A percentile compares a stretch with the other conserved stretches of the same genome.
These are phyloP conservation scores for Diaporthe sp. DNA, from an alignment of 2,329 filamentous ascomycete species.

Conservation along the genomic window DNA sequence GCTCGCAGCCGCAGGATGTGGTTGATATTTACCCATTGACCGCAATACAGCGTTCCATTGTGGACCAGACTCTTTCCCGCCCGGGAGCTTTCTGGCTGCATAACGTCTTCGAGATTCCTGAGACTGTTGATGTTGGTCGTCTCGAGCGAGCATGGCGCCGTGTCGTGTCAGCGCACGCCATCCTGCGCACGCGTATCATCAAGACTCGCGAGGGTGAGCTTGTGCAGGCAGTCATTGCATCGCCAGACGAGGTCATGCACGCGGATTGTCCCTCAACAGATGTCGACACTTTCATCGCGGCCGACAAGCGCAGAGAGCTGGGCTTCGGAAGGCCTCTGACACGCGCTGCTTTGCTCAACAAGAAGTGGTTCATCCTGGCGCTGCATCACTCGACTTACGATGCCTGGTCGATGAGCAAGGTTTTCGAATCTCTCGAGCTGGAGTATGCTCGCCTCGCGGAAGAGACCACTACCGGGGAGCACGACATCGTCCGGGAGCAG, in stretches of 20 bases:
- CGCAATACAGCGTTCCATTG: not conserved
- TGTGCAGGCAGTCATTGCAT: not conserved
- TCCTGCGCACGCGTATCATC: not conserved
- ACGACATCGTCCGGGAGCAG: not conserved
- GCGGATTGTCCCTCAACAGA: not conserved
- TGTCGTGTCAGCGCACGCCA: not conserved
- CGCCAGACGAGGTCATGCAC: not conserved
- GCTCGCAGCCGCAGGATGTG: conserved; percentile 2
- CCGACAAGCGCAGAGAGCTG: not conserved
- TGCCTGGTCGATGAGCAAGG: conserved; percentile 16
- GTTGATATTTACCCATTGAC: not conserved
- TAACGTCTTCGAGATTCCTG: not conserved
- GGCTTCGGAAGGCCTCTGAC: not conserved
- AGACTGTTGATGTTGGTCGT: not conserved
- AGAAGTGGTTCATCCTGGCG: not conserved
- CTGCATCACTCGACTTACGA: not conserved
- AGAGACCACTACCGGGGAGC: not conserved
- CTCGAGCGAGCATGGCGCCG: not conserved
- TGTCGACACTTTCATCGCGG: not conserved
- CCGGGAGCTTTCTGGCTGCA: not conserved
- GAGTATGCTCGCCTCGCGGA: not conserved
- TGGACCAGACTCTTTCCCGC: not conserved
- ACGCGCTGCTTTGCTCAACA: not conserved
- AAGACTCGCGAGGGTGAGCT: not conserved
- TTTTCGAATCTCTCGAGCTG: not conserved